These are phyloP conservation scores for Lotus japonicus DNA, from an alignment of 306 rosid species.

Conservation along the genomic window DNA sequence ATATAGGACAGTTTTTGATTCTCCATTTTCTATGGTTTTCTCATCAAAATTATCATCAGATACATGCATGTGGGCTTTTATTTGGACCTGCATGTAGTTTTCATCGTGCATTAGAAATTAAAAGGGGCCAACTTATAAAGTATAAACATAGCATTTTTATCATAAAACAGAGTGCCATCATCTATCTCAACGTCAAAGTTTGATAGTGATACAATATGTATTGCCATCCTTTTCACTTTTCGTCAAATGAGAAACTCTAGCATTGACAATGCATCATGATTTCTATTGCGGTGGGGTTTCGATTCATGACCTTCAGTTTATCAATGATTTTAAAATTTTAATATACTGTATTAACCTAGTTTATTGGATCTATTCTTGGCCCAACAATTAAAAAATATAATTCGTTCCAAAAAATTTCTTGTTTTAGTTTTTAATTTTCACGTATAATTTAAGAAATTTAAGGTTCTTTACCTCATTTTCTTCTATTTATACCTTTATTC, in stretches of 20 bases:
- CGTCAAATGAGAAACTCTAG: not conserved
- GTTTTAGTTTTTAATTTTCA: no score
- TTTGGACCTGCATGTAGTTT: not conserved
- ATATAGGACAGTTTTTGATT: not conserved
- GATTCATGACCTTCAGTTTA: not conserved
- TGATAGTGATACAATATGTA: not conserved
- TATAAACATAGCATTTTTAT: not conserved
- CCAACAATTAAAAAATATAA: no score
- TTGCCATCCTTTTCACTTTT: constrained; percentile 8
- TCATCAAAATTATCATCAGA: constrained; percentile 1
- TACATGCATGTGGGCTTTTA: constrained; percentile 14
- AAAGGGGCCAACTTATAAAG: not conserved
- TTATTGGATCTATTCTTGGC: not conserved
- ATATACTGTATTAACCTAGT: no score
- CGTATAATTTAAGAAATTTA: no score
- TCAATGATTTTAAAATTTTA: not conserved
- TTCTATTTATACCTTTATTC: no score
- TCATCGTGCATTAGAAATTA: not conserved
- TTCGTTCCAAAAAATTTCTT: no score
- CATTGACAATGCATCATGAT: not conserved
- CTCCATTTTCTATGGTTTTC: not conserved
- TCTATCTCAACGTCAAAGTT: constrained; percentile 3
- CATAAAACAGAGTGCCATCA: not conserved
- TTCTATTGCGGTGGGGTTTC: not conserved
- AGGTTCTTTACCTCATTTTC: no score